These are phyloP conservation scores for Dictyostelium capitatum DNA, from an alignment of 78 protist genomes.

Conservation along the genomic window DNA sequence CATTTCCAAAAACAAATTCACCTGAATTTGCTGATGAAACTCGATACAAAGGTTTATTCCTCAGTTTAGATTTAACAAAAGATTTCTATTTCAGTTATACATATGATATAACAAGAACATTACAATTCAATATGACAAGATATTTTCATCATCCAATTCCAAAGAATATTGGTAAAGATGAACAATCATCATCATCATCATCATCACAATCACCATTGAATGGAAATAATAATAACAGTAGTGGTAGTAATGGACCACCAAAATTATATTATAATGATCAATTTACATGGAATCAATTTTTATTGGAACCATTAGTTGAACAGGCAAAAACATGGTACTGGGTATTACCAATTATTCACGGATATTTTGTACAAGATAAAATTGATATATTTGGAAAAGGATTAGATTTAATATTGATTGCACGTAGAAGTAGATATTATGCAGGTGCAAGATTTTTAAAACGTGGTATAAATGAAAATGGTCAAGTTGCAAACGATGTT, in stretches of 20 bases:
- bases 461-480: constrained; percentile 94
- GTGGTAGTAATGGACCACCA: background rate
- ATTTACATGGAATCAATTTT: constrained; percentile 95
- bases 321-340: constrained; percentile 71
- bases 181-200: background rate
- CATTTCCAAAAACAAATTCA: constrained; percentile 28
- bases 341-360: constrained; percentile 92
- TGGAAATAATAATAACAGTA: background rate
- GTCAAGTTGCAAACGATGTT: constrained; percentile 97
- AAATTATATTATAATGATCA: constrained; percentile 49
- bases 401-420: constrained; percentile 92
- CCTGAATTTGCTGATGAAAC: constrained; percentile 79
- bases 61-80: constrained; percentile 84
- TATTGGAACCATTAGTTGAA: constrained; percentile 47
- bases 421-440: constrained; percentile 94
- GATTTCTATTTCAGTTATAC: constrained; percentile 95
- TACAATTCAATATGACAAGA: constrained; percentile 87
- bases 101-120: constrained; percentile 93
- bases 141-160: constrained; percentile 62
- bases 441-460: constrained; percentile 99
- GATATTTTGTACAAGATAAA: constrained; percentile 88
- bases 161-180: background rate
- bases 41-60: constrained; percentile 81
- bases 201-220: background rate
- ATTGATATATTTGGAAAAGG: constrained; percentile 54